Evolutionary conservation across 805 yeast species (phyloP).

Genomic region (Ogataea allantospora): DNA sequence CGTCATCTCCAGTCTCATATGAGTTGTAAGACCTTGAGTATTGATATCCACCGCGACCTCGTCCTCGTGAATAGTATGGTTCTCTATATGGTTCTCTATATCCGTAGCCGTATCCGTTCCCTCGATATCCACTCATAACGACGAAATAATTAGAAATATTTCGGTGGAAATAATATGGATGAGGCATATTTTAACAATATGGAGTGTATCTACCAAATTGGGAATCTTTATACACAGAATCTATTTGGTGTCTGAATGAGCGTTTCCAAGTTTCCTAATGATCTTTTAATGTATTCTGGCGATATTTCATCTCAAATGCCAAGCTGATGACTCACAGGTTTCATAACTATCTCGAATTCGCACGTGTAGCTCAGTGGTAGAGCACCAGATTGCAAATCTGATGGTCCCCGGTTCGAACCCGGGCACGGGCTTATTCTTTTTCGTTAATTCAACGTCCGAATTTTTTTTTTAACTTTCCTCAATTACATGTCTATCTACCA

Average conservation of each 20-base stretch:
- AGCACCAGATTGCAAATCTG: slow-evolving; percentile 99
- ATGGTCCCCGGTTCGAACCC: slow-evolving; percentile 97
- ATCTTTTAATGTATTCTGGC: too few relatives aligned
- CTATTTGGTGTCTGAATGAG: too few relatives aligned
- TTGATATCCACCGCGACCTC: slow-evolving; percentile 12
- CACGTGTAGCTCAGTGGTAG: slow-evolving; percentile 90
- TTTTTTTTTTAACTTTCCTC: slow-evolving; percentile 11
- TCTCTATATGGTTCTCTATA: slow-evolving; percentile 11
- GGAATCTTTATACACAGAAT: too few relatives aligned
- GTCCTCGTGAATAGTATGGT: slow-evolving; percentile 12
- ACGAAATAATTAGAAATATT: neutral
- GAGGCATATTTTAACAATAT: neutral
- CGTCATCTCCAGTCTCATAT: slow-evolving; percentile 2
- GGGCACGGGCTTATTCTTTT: slow-evolving; percentile 67
- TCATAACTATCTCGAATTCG: slow-evolving; percentile 8
- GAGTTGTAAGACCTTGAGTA: slow-evolving; percentile 13
- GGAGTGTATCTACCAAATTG: too few relatives aligned
- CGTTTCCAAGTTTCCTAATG: too few relatives aligned
- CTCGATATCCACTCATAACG: slow-evolving; percentile 10
- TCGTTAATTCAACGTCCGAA: neutral
- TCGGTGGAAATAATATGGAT: neutral
- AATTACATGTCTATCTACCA: slow-evolving; percentile 22
- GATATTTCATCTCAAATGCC: neutral
- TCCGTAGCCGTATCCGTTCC: slow-evolving; percentile 9
- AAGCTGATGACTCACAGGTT: neutral